Percentiles rank a stretch among this genome's conserved stretches.
Evolutionary conservation across 768 basidiomycete genomes (phyloP).

Genomic region (Strobilomyces dryophilus): DNA sequence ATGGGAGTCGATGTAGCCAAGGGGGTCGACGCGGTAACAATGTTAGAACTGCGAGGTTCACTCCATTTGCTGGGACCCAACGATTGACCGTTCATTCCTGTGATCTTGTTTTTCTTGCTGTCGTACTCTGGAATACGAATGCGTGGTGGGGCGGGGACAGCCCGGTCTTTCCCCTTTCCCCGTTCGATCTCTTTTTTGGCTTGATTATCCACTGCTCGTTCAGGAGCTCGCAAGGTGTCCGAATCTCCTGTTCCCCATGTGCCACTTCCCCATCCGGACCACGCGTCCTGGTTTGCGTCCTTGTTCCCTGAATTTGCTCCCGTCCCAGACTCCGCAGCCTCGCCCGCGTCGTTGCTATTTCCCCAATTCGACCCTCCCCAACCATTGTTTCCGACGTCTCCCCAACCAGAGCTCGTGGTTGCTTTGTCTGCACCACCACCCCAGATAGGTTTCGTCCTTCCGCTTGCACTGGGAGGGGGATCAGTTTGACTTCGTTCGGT

Average conservation of each 20-base stretch:
- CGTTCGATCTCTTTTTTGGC: neutral
- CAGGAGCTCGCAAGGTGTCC: constrained; percentile 4
- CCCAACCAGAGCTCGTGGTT: constrained; percentile 5
- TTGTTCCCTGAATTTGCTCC: neutral
- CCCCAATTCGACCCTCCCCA: constrained; percentile 8
- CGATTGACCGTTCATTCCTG: constrained; percentile 25
- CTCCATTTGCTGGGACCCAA: constrained; percentile 14
- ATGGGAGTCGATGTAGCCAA: constrained; percentile 11
- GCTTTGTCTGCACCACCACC: neutral
- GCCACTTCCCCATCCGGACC: neutral
- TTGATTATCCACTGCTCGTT: constrained; percentile 10
- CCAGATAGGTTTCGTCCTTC: constrained; percentile 3
- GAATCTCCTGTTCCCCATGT: constrained; percentile 6
- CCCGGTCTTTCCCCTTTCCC: constrained; percentile 10
- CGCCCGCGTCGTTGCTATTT: neutral
- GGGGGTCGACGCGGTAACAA: constrained; percentile 4
- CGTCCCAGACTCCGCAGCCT: neutral
- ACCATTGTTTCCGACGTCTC: neutral
- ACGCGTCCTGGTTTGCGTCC: neutral
- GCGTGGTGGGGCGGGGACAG: constrained; percentile 22
- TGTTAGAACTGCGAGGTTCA: constrained; percentile 5
- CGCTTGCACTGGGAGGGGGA: neutral
- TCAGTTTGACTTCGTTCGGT: constrained; percentile 1
- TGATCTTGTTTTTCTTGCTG: constrained; percentile 8
- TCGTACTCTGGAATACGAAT: constrained; percentile 19